Evolutionary conservation across 108 stramenopile genomes (phyloP).

Genomic region (Cafeteria roenbergensis): DNA sequence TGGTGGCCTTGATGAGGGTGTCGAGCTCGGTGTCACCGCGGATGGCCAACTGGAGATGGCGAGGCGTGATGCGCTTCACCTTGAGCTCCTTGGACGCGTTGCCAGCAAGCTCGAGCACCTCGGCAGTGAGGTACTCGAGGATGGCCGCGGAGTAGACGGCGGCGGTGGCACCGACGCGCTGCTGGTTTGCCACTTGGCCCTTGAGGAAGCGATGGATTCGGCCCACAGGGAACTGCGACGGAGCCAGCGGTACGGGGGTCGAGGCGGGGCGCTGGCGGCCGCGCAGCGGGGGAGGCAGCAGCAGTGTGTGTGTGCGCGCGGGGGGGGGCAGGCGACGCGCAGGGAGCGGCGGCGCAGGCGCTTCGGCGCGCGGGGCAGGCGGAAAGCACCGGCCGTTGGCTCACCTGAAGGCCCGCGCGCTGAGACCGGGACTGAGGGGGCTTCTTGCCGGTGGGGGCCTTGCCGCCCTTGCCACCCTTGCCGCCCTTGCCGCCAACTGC

Average conservation of each 20-base stretch:
- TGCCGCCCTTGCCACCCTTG: constrained; percentile 98
- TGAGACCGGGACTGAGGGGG: constrained; percentile 89
- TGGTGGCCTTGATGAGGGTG: constrained; percentile 97
- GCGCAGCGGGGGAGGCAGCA: neutral
- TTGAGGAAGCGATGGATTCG: constrained; percentile 98
- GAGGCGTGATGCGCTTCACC: constrained; percentile 99
- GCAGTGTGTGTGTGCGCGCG: neutral
- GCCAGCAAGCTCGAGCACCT: constrained; percentile 94
- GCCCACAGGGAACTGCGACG: constrained; percentile 79
- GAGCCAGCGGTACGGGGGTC: neutral
- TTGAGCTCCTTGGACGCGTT: constrained; percentile 99
- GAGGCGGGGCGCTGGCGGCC: too few relatives aligned
- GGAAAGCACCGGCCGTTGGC: constrained; percentile 4
- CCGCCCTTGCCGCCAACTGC: constrained; percentile 79
- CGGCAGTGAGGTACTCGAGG: constrained; percentile 95
- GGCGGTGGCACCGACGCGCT: constrained; percentile 94
- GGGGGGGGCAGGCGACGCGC: neutral
- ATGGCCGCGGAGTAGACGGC: constrained; percentile 99
- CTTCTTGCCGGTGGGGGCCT: constrained; percentile 91
- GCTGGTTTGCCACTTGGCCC: constrained; percentile 66
- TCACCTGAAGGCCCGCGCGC: constrained; percentile 79
- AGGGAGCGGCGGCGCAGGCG: too few relatives aligned
- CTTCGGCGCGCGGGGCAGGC: too few relatives aligned
- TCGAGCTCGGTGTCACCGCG: constrained; percentile 97
- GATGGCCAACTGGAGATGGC: constrained; percentile 97